phyloP scores from a whole-genome alignment of 257 asterid species.

The Solanum rostratum region DNA sequence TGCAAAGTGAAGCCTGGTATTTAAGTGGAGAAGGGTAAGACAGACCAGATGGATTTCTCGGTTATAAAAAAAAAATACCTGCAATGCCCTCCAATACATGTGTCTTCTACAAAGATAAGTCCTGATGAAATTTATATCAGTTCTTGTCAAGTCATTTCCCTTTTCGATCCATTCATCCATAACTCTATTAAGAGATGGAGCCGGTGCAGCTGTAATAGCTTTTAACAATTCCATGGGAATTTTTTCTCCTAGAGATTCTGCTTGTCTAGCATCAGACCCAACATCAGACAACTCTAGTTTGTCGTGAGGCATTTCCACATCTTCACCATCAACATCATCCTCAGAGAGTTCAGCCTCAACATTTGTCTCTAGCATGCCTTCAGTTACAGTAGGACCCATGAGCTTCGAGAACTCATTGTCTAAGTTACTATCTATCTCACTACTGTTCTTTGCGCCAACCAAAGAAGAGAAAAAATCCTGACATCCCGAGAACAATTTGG shows the following conservation, averaged over 20 bases:
- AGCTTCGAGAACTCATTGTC: constrained; percentile 37
- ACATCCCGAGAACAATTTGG: constrained; percentile 10
- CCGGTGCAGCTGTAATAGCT: constrained; percentile 33
- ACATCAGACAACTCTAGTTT: not conserved
- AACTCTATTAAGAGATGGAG: constrained; percentile 18
- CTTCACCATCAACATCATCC: not conserved
- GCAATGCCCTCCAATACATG: constrained; percentile 51
- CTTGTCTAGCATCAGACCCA: not conserved
- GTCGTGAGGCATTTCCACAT: constrained; percentile 7
- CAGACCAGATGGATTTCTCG: no score
- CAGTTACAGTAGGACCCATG: constrained; percentile 16
- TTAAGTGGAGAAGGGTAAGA: no score
- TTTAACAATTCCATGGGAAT: constrained; percentile 20
- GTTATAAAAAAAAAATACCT: constrained; percentile 24
- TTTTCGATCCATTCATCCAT: constrained; percentile 59
- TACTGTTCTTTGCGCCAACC: constrained; percentile 39
- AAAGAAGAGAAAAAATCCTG: constrained; percentile 28
- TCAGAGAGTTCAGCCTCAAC: constrained; percentile 30
- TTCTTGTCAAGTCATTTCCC: constrained; percentile 46
- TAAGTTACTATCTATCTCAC: constrained; percentile 21
- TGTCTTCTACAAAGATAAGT: constrained; percentile 34
- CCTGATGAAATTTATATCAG: constrained; percentile 19
- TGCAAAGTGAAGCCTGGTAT: no score
- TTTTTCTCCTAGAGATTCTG: not conserved
- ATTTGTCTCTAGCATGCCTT: not conserved